Evolutionary conservation across 495 filamentous ascomycete genomes (phyloP).

Genomic region (Oleoguttula mirabilis): DNA sequence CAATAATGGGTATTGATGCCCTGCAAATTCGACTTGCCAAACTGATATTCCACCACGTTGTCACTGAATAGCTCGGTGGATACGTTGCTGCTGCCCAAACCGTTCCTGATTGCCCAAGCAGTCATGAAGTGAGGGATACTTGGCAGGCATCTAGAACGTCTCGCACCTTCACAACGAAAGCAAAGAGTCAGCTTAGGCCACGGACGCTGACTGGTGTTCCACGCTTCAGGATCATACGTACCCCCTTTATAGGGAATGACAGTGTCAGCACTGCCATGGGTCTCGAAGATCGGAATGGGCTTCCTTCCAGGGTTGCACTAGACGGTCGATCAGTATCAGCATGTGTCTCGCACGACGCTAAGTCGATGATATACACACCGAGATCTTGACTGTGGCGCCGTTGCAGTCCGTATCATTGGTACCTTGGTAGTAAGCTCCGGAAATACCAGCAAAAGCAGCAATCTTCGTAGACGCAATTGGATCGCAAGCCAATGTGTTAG

Average conservation of each 20-base stretch:
- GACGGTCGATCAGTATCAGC: too few species aligned
- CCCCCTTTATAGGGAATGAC: background rate
- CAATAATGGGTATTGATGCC: background rate
- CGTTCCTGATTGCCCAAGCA: background rate
- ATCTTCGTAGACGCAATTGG: constrained; percentile 25
- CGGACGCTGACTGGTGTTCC: too few species aligned
- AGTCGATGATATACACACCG: too few species aligned
- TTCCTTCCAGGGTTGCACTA: background rate
- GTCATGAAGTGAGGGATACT: background rate
- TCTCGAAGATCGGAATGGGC: background rate
- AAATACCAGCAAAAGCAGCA: constrained; percentile 37
- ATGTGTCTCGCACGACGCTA: too few species aligned
- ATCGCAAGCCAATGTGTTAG: constrained; percentile 40
- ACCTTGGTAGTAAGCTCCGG: constrained; percentile 33
- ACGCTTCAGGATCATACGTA: too few species aligned
- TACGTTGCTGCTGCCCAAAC: background rate
- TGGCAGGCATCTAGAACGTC: background rate
- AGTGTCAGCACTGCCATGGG: background rate
- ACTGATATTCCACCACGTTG: background rate
- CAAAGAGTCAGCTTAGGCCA: too few species aligned
- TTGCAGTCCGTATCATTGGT: background rate
- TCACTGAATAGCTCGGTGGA: background rate
- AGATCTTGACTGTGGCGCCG: background rate
- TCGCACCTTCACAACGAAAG: too few species aligned
- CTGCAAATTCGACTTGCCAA: background rate